Conservation (phyloP, 805 yeast genomes). For the Yamadazyma nakazawae region DNA sequence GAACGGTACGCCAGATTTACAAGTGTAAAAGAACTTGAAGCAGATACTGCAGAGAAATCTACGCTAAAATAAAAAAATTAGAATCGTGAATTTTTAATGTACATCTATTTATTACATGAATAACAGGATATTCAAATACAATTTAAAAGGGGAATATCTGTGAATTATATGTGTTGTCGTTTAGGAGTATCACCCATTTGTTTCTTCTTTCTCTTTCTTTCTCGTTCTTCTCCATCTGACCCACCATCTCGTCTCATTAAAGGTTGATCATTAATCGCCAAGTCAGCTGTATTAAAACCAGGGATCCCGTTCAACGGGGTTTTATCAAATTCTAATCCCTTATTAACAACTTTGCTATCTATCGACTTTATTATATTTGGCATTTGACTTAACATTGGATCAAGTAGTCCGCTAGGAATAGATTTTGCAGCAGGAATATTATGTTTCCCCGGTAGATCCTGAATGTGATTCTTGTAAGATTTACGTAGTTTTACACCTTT, state of each 20-base stretch:
- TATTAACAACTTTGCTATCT: conserved; percentile 45
- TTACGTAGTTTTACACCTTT: conserved; percentile 91
- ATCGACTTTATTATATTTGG: conserved; percentile 50
- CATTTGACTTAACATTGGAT: conserved; percentile 32
- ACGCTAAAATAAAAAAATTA: too few species aligned
- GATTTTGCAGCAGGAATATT: conserved; percentile 50
- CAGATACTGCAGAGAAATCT: background rate
- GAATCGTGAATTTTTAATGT: background rate
- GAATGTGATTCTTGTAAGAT: conserved; percentile 89
- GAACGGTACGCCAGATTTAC: conserved; percentile 22
- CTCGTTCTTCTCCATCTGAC: conserved; percentile 38
- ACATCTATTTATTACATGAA: too few species aligned
- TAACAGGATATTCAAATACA: too few species aligned
- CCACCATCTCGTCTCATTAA: conserved; percentile 41
- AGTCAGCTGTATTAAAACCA: conserved; percentile 65
- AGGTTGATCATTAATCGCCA: conserved; percentile 56
- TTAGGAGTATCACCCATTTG: conserved; percentile 30
- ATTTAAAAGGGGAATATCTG: too few species aligned
- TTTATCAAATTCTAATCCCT: conserved; percentile 57
- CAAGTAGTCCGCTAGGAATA: conserved; percentile 33
- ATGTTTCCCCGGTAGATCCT: conserved; percentile 80
- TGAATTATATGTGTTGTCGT: conserved; percentile 29
- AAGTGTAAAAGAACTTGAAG: conserved; percentile 20
- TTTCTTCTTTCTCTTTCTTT: conserved; percentile 37
- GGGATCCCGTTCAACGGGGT: conserved; percentile 70